phyloP scores from a whole-genome alignment of 495 filamentous ascomycete genomes.

The Neurospora sublineolata region DNA sequence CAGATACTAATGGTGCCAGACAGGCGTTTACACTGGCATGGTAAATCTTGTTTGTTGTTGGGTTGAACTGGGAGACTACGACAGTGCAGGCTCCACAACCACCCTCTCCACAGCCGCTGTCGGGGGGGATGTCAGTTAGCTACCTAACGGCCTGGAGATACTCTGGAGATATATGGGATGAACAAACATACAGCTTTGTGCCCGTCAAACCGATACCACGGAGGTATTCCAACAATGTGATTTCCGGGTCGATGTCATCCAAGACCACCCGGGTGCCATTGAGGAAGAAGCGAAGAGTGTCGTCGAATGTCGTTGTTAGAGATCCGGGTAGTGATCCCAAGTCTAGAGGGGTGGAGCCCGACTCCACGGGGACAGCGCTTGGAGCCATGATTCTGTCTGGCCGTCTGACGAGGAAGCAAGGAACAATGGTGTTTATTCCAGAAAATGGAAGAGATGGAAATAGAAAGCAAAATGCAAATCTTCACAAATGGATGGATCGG shows the following conservation, averaged over 20 bases:
- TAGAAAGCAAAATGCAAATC: not conserved
- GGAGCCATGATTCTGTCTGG: constrained; percentile 32
- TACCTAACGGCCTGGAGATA: constrained; percentile 6
- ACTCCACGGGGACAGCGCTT: constrained; percentile 30
- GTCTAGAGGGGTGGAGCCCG: constrained; percentile 12
- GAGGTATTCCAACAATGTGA: constrained; percentile 88
- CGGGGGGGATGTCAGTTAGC: constrained; percentile 17
- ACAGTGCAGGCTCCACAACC: constrained; percentile 97
- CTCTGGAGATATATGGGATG: no score
- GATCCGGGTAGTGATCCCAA: not conserved
- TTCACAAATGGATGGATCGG: not conserved
- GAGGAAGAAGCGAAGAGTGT: constrained; percentile 72
- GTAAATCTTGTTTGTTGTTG: constrained; percentile 79
- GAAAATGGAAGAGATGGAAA: not conserved
- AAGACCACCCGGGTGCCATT: constrained; percentile 87
- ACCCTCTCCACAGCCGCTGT: constrained; percentile 82
- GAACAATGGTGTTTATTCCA: not conserved
- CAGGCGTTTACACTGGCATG: constrained; percentile 93
- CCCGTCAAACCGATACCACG: constrained; percentile 79
- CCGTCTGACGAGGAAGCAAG: not conserved
- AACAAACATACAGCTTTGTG: constrained; percentile 41
- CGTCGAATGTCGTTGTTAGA: constrained; percentile 31
- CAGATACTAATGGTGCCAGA: constrained; percentile 77
- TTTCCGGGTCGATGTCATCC: constrained; percentile 74
- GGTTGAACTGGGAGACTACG: constrained; percentile 85